Percentiles rank a stretch among this genome's conserved stretches.
Conservation (phyloP, 371 early-diverging fungal genomes). For the Mucor circinelloides region DNA sequence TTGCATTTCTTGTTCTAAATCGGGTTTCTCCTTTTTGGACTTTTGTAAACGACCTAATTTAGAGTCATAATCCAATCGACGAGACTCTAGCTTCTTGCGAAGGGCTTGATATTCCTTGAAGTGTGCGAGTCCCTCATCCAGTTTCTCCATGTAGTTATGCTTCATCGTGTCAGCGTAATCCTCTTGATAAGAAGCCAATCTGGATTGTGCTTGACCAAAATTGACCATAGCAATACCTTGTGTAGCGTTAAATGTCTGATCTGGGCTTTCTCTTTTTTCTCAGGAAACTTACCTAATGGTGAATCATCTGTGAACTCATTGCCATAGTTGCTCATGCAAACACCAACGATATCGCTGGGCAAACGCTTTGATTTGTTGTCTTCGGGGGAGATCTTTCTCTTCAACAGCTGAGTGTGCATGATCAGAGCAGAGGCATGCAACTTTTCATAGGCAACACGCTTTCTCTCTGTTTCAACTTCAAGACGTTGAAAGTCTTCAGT, state of each 20-base stretch:
- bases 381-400: constrained; percentile 60
- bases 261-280: background rate
- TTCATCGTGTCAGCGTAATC: constrained; percentile 52
- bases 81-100: constrained; percentile 84
- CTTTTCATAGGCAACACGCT: constrained; percentile 41
- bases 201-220: constrained; percentile 69
- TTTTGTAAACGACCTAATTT: constrained; percentile 85
- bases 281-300: constrained; percentile 50
- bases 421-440: constrained; percentile 33
- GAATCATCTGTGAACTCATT: constrained; percentile 61
- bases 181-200: constrained; percentile 62
- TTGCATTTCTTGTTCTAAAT: constrained; percentile 89
- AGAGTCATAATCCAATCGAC: constrained; percentile 91
- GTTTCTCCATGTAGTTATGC: constrained; percentile 46
- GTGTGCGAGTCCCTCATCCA: constrained; percentile 17
- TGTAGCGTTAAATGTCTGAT: background rate
- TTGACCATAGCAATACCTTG: constrained; percentile 54
- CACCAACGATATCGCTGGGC: constrained; percentile 66
- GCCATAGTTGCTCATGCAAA: constrained; percentile 63
- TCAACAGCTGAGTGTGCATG: constrained; percentile 38
- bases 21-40: constrained; percentile 87
- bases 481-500: constrained; percentile 50
- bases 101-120: constrained; percentile 65
- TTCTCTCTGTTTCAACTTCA: constrained; percentile 37
- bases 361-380: constrained; percentile 62